A percentile compares a stretch with the other conserved stretches of the same genome.
Evolutionary conservation across 2,329 filamentous ascomycete genomes (phyloP).

Genomic region (Aspergillus sp.): DNA sequence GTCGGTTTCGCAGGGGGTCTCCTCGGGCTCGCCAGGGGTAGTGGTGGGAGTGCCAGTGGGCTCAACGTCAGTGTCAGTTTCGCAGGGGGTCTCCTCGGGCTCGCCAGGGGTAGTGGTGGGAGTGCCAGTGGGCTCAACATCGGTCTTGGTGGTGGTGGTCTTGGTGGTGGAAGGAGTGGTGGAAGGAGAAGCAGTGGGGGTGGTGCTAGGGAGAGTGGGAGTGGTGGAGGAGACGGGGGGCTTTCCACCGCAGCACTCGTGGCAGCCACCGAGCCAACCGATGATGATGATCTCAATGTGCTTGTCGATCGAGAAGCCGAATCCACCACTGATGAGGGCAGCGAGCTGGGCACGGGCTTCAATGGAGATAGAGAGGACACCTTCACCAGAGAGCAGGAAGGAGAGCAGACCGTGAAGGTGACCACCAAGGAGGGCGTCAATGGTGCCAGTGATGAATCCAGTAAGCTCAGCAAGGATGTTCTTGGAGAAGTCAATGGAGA

Average conservation of each 20-base stretch:
- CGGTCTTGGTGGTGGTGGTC: slow-evolving; percentile 5
- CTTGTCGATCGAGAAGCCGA: slow-evolving; percentile 55
- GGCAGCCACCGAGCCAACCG: slow-evolving; percentile 40
- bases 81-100: slow-evolving; percentile 7
- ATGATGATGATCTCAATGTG: slow-evolving; percentile 59
- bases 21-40: background rate
- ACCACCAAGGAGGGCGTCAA: slow-evolving; percentile 34
- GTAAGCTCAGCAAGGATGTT: slow-evolving; percentile 35
- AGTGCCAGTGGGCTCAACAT: background rate
- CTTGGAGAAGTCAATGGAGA: slow-evolving; percentile 32
- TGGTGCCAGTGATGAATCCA: slow-evolving; percentile 35
- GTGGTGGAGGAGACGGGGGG: background rate
- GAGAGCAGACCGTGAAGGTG: slow-evolving; percentile 38
- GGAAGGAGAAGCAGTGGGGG: slow-evolving; percentile 8
- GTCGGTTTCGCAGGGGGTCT: slow-evolving; percentile 8
- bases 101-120: slow-evolving; percentile 5
- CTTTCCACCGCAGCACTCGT: slow-evolving; percentile 18
- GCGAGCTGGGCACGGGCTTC: slow-evolving; percentile 41
- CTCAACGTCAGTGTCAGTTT: slow-evolving; percentile 2
- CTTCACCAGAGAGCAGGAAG: slow-evolving; percentile 37
- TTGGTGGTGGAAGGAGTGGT: slow-evolving; percentile 10
- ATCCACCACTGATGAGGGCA: slow-evolving; percentile 39
- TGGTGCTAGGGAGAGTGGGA: slow-evolving; percentile 11
- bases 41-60: slow-evolving; percentile 17
- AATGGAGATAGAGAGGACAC: slow-evolving; percentile 36